Evolutionary conservation across 177 flowering plant genomes (phyloP).

Genomic region (Vitis hybrid): DNA sequence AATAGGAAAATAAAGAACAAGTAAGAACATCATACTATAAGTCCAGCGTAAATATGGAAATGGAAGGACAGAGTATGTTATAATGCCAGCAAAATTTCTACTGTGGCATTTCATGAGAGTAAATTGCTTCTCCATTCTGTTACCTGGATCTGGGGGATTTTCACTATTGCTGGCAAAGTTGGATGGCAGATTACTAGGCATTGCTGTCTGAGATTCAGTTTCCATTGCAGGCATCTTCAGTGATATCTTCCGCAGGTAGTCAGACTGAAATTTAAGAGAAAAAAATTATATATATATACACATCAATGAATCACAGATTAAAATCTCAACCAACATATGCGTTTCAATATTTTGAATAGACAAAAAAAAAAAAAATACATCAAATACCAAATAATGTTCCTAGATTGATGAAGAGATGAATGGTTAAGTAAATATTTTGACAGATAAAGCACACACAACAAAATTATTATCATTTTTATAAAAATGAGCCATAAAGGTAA

Average conservation of each 20-base stretch:
- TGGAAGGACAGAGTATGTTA: background rate
- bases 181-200: too few species aligned
- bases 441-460: too few species aligned
- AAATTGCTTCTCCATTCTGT: background rate
- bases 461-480: too few species aligned
- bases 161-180: too few species aligned
- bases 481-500: too few species aligned
- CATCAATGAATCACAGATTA: background rate
- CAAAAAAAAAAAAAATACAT: too few species aligned
- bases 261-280: conserved; percentile 41
- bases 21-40: background rate
- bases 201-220: conserved; percentile 2
- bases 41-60: background rate
- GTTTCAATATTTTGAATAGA: too few species aligned
- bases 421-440: too few species aligned
- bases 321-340: background rate
- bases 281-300: background rate
- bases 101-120: too few species aligned
- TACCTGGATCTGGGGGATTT: conserved; percentile 48
- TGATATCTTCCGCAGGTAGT: conserved; percentile 60
- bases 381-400: too few species aligned
- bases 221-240: conserved; percentile 69
- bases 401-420: too few species aligned
- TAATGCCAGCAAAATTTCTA: too few species aligned
- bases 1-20: background rate